A percentile compares a stretch with the other conserved stretches of the same genome.
Evolutionary conservation across 2,329 filamentous ascomycete species (phyloP).

Genomic region (Blastomyces percursus): DNA sequence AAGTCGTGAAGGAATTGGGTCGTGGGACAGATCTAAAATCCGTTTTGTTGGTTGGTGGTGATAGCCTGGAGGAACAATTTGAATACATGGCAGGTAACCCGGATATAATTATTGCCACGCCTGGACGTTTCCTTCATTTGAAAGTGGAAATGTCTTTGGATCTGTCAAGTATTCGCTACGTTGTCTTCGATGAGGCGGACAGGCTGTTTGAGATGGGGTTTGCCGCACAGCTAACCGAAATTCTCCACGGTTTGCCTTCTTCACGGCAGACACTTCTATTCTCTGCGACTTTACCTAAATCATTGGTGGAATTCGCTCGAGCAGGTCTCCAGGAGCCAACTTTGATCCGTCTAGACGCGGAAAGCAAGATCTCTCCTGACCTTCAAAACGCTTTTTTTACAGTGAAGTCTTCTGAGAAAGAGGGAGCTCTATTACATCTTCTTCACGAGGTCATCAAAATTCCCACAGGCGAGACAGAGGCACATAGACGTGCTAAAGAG

Average conservation of each 20-base stretch:
- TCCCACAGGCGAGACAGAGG: conserved; percentile 55
- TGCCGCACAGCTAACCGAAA: conserved; percentile 82
- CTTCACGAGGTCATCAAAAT: conserved; percentile 89
- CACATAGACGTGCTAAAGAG: conserved; percentile 35
- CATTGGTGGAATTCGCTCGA: conserved; percentile 87
- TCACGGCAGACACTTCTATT: conserved; percentile 86
- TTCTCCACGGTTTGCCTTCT: conserved; percentile 73
- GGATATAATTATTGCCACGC: conserved; percentile 94
- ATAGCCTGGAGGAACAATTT: conserved; percentile 93
- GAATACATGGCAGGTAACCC: conserved; percentile 85
- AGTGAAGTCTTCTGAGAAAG: conserved; percentile 85
- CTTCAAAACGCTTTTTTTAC: conserved; percentile 93
- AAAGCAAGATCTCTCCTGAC: conserved; percentile 92
- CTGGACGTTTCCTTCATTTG: conserved; percentile 88
- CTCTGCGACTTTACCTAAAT: conserved; percentile 88
- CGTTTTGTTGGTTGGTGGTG: conserved; percentile 86
- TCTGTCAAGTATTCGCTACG: conserved; percentile 81
- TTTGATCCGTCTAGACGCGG: conserved; percentile 79
- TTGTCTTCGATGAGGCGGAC: conserved; percentile 97
- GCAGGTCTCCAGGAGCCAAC: conserved; percentile 88
- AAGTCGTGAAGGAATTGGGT: conserved; percentile 90
- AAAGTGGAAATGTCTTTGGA: conserved; percentile 95
- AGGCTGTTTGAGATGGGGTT: conserved; percentile 98
- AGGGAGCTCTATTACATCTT: conserved; percentile 80
- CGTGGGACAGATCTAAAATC: conserved; percentile 82